Conservation (phyloP, 352 stramenopile species). For the Phytophthora sojae region DNA sequence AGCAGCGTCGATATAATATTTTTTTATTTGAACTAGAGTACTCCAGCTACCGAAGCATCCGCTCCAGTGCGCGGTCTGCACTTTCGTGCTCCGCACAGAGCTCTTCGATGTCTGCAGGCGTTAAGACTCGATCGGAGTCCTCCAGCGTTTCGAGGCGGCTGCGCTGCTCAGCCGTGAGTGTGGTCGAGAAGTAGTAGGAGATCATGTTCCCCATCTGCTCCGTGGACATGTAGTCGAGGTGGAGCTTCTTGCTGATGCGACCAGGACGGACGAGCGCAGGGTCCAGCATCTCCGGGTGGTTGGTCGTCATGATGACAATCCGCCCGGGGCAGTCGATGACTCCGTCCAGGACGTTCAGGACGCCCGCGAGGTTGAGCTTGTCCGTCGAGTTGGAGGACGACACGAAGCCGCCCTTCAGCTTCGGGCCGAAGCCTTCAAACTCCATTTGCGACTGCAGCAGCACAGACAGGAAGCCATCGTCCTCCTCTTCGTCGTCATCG, state of each 20-base stretch:
- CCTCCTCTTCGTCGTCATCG: conserved; percentile 26
- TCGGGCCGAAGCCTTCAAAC: conserved; percentile 30
- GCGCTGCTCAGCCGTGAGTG: conserved; percentile 34
- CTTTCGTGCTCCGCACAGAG: conserved; percentile 54
- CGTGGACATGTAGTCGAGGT: conserved; percentile 63
- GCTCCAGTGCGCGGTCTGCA: conserved; percentile 49
- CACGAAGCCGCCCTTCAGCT: conserved; percentile 48
- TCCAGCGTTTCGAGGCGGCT: conserved; percentile 11
- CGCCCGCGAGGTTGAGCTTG: conserved; percentile 81
- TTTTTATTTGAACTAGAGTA: too few relatives aligned
- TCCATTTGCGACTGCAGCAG: conserved; percentile 36
- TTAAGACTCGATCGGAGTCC: conserved; percentile 19
- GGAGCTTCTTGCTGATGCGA: conserved; percentile 85
- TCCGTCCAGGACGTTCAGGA: conserved; percentile 93
- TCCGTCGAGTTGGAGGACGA: conserved; percentile 37
- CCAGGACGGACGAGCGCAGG: conserved; percentile 86
- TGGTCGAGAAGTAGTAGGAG: conserved; percentile 59
- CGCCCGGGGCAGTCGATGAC: conserved; percentile 75
- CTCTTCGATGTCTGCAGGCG: conserved; percentile 54
- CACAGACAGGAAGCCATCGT: conserved; percentile 31
- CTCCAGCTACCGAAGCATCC: conserved; percentile 1
- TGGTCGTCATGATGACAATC: conserved; percentile 91
- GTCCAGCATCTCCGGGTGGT: conserved; percentile 88
- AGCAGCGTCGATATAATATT: too few relatives aligned
- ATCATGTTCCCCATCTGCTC: conserved; percentile 57